These are phyloP conservation scores for Cairneyella variabilis DNA, from an alignment of 495 filamentous ascomycete species.

Conservation along the genomic window DNA sequence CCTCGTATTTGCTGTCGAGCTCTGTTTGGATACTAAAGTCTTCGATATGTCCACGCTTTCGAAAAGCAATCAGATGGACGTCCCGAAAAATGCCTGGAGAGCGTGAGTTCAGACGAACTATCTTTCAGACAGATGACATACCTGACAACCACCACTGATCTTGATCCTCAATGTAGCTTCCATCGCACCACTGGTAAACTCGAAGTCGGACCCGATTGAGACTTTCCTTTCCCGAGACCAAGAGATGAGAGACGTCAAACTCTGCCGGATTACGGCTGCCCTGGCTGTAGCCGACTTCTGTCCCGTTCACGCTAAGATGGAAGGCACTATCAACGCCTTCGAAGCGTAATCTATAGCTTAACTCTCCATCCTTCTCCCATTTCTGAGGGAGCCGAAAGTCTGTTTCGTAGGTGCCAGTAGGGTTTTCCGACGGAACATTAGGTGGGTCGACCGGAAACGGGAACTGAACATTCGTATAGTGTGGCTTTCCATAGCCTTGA, in stretches of 20 bases:
- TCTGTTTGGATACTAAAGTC: conserved; percentile 53
- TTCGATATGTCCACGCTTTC: conserved; percentile 46
- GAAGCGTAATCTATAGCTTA: conserved; percentile 50
- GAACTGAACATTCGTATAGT: conserved; percentile 62
- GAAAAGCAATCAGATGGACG: conserved; percentile 56
- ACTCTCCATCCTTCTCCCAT: conserved; percentile 18
- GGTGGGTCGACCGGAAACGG: conserved; percentile 62
- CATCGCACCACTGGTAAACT: conserved; percentile 66
- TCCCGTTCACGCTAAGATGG: conserved; percentile 60
- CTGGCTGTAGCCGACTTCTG: conserved; percentile 62
- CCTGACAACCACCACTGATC: conserved; percentile 47
- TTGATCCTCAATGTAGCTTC: conserved; percentile 66
- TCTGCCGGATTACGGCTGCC: conserved; percentile 64
- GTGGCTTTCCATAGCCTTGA: conserved; percentile 47
- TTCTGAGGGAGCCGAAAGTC: conserved; percentile 46
- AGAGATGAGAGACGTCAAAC: conserved; percentile 57
- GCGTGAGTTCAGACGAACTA: neutral
- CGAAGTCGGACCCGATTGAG: conserved; percentile 46
- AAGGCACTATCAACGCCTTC: conserved; percentile 70
- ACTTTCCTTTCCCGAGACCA: conserved; percentile 30
- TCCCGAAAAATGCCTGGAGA: conserved; percentile 58
- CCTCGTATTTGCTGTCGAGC: conserved; percentile 49
- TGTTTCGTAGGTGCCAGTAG: conserved; percentile 59
- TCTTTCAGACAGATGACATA: conserved; percentile 30
- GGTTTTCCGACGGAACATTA: conserved; percentile 58